Evolutionary conservation across 192 early-diverging fungal genomes (phyloP).

Genomic region (Rhizophagus sp.): DNA sequence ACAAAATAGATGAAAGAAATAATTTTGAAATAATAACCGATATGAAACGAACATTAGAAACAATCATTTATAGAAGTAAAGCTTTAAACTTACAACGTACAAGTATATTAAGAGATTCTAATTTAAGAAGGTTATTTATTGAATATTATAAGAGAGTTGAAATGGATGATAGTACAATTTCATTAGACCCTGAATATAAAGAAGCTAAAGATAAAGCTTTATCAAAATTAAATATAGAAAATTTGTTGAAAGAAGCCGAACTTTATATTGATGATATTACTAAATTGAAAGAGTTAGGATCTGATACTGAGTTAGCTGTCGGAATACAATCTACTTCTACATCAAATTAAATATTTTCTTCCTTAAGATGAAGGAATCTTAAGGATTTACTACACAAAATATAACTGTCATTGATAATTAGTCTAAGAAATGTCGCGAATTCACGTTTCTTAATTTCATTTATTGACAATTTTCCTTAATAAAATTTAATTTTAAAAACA

Average conservation of each 20-base stretch:
- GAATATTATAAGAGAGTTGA: slow-evolving; percentile 22
- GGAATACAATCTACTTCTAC: background rate
- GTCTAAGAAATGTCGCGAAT: too few species aligned
- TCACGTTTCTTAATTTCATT: too few species aligned
- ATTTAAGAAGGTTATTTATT: slow-evolving; percentile 8
- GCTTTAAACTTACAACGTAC: slow-evolving; percentile 16
- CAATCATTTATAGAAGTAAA: background rate
- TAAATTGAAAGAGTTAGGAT: slow-evolving; percentile 1
- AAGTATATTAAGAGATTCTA: slow-evolving; percentile 13
- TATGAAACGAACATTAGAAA: background rate
- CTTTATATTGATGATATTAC: slow-evolving; percentile 17
- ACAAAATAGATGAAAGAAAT: slow-evolving; percentile 9
- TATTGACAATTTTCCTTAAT: too few species aligned
- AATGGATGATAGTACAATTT: background rate
- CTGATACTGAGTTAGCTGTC: background rate
- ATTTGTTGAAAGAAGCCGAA: slow-evolving; percentile 14
- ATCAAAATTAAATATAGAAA: slow-evolving; percentile 11
- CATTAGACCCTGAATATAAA: slow-evolving; percentile 13
- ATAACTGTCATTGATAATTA: too few species aligned
- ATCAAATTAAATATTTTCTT: too few species aligned
- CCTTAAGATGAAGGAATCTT: too few species aligned
- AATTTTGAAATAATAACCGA: slow-evolving; percentile 5
- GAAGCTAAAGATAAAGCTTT: background rate
- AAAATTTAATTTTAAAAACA: too few species aligned
- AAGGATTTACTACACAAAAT: too few species aligned